Conservation (phyloP, 1,284 basidiomycete genomes). For the Boletus coffeatus region DNA sequence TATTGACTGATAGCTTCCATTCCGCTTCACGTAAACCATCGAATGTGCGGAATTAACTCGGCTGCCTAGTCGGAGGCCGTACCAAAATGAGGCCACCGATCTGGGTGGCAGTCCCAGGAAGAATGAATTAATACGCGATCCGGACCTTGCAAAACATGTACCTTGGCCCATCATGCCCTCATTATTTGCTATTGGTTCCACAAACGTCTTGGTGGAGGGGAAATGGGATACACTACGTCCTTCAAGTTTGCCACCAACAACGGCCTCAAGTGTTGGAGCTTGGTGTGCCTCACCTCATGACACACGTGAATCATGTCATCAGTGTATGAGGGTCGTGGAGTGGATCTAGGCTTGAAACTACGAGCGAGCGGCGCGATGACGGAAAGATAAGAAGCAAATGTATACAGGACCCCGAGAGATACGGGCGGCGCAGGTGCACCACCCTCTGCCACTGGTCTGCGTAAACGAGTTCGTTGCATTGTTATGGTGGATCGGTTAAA, state of each 20-base stretch:
- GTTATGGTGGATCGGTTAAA: background rate
- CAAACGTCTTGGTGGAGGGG: background rate
- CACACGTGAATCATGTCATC: constrained; percentile 11
- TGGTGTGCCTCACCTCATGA: background rate
- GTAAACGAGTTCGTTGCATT: background rate
- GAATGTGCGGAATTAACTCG: background rate
- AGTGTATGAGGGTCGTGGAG: constrained; percentile 2
- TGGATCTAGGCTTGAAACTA: constrained; percentile 14
- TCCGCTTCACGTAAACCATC: too few relatives aligned
- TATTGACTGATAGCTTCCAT: too few relatives aligned
- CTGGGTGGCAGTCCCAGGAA: background rate
- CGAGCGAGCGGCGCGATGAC: background rate
- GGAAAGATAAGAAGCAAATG: constrained; percentile 18
- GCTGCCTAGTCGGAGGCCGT: constrained; percentile 5
- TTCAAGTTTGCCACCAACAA: background rate
- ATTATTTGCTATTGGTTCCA: background rate
- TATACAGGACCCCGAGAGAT: constrained; percentile 15
- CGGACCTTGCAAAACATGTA: constrained; percentile 4
- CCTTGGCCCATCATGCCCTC: background rate
- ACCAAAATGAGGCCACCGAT: background rate
- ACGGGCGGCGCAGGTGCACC: constrained; percentile 4
- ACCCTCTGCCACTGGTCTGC: constrained; percentile 15
- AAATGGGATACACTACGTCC: background rate
- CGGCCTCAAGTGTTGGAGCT: background rate
- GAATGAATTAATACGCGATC: constrained; percentile 3